These are phyloP conservation scores for Verbascum thapsus DNA, from an alignment of 257 asterid genomes.

Conservation along the genomic window DNA sequence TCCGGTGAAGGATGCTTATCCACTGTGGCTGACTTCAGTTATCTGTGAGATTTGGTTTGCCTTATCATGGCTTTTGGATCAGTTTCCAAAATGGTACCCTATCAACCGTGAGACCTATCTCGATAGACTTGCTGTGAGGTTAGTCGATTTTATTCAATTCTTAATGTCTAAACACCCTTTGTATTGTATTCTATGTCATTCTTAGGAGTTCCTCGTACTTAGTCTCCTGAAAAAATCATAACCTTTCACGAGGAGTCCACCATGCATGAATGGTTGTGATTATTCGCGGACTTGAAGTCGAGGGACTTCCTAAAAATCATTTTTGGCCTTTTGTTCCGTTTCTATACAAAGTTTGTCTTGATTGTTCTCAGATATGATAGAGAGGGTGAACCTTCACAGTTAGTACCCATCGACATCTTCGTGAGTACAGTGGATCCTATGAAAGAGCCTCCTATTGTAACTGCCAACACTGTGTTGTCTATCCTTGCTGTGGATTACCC, in stretches of 20 bases:
- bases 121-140: slow-evolving; percentile 70
- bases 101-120: slow-evolving; percentile 68
- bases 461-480: slow-evolving; percentile 74
- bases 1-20: slow-evolving; percentile 76
- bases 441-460: slow-evolving; percentile 74
- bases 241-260: too few species aligned
- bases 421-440: slow-evolving; percentile 83
- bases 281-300: too few species aligned
- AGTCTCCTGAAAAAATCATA: too few species aligned
- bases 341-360: slow-evolving; percentile 5
- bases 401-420: slow-evolving; percentile 64
- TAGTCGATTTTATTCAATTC: slow-evolving; percentile 14
- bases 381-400: slow-evolving; percentile 73
- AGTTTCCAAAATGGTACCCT: slow-evolving; percentile 73
- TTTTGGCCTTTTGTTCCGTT: not conserved
- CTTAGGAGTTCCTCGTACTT: too few species aligned
- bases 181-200: too few species aligned
- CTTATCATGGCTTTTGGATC: slow-evolving; percentile 71
- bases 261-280: too few species aligned
- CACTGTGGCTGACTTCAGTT: slow-evolving; percentile 74
- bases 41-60: slow-evolving; percentile 82
- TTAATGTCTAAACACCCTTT: not conserved
- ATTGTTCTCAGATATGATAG: slow-evolving; percentile 51
- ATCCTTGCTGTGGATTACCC: slow-evolving; percentile 75
- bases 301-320: not conserved